Percentiles rank a stretch among this genome's conserved stretches.
Conservation (phyloP, 768 basidiomycete genomes). For the Xerocomellus chrysenteron region DNA sequence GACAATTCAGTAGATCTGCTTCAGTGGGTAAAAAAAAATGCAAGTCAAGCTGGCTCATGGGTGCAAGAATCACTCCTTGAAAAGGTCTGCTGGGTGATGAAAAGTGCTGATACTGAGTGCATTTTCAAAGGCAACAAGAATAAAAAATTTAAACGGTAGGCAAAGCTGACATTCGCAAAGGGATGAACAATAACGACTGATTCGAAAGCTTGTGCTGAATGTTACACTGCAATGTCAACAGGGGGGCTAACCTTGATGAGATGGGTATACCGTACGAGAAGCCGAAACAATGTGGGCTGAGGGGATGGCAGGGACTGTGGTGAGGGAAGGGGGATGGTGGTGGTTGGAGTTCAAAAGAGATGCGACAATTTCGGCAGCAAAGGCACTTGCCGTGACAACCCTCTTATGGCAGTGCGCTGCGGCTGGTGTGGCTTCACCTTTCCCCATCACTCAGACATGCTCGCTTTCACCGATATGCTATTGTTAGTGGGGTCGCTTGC, state of each 20-base stretch:
- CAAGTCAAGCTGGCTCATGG: neutral
- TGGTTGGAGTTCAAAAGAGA: slow-evolving; percentile 33
- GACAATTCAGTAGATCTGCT: neutral
- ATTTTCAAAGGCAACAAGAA: neutral
- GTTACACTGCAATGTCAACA: neutral
- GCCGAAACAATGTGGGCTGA: neutral
- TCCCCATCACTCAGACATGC: slow-evolving; percentile 21
- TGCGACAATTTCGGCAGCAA: slow-evolving; percentile 17
- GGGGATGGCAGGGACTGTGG: neutral
- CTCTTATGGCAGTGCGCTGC: slow-evolving; percentile 10
- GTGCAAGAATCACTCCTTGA: neutral
- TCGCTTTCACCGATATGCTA: slow-evolving; percentile 39
- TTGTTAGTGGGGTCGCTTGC: slow-evolving; percentile 45
- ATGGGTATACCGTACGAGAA: too few relatives aligned
- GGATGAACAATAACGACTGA: neutral
- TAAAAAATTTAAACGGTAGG: neutral
- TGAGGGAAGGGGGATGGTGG: slow-evolving; percentile 20
- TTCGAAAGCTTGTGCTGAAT: neutral
- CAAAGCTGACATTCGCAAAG: neutral
- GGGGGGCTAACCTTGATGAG: neutral
- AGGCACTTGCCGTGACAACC: slow-evolving; percentile 31
- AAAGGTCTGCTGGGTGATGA: neutral
- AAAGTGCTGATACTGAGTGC: neutral
- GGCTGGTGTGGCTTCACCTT: neutral
- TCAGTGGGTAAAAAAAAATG: neutral